These are phyloP conservation scores for Stentor coeruleus DNA, from an alignment of 73 alveolate species.

Conservation along the genomic window DNA sequence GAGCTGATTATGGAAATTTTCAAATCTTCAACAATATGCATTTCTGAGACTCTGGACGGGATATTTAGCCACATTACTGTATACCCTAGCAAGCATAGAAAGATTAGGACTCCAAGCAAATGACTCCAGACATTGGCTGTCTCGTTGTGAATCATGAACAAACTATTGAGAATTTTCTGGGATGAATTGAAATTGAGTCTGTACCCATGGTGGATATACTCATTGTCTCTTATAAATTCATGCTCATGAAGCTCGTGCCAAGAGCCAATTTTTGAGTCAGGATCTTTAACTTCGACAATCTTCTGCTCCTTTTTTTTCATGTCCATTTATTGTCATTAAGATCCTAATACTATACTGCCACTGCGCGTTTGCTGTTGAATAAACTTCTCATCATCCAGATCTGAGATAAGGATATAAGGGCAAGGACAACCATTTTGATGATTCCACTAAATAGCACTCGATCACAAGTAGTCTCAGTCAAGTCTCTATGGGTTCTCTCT, in stretches of 20 bases:
- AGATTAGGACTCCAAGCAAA: constrained; percentile 50
- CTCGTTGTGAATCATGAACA: constrained; percentile 75
- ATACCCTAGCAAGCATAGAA: background rate
- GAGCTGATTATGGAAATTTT: background rate
- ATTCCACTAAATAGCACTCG: too few species aligned
- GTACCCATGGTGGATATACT: constrained; percentile 74
- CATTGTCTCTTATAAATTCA: constrained; percentile 51
- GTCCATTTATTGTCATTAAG: too few species aligned
- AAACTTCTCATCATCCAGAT: too few species aligned
- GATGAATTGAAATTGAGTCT: constrained; percentile 60
- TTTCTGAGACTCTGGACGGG: background rate
- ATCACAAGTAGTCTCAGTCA: constrained; percentile 11
- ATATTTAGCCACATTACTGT: too few species aligned
- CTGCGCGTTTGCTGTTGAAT: too few species aligned
- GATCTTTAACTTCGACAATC: too few species aligned
- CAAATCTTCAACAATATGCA: background rate
- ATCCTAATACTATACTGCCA: too few species aligned
- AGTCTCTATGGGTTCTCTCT: background rate
- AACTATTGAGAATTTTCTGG: constrained; percentile 45
- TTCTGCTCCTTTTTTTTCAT: too few species aligned
- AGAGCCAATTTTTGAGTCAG: constrained; percentile 21
- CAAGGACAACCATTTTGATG: too few species aligned
- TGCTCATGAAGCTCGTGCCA: constrained; percentile 14
- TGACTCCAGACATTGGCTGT: constrained; percentile 84
- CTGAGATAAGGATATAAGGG: too few species aligned